Conservation (phyloP, 2,329 filamentous ascomycete species). For the Cladosporium halotolerans region DNA sequence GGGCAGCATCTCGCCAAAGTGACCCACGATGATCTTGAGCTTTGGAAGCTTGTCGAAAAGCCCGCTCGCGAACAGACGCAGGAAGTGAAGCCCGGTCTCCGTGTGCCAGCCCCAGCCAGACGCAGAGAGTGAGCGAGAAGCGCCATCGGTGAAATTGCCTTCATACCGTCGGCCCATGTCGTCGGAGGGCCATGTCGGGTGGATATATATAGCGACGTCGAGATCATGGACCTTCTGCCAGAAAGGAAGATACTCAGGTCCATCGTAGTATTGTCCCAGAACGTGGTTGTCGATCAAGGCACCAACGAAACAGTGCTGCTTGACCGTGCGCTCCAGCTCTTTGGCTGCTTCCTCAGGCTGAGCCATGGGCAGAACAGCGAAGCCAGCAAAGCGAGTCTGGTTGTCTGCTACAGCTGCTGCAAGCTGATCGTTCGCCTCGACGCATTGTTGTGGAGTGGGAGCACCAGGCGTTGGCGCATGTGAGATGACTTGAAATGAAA, state of each 20-base stretch:
- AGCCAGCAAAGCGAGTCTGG: constrained; percentile 27
- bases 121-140: constrained; percentile 32
- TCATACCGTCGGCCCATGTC: constrained; percentile 30
- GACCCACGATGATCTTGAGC: constrained; percentile 51
- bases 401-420: constrained; percentile 25
- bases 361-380: constrained; percentile 30
- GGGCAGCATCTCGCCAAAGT: constrained; percentile 54
- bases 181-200: constrained; percentile 40
- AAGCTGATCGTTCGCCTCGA: constrained; percentile 30
- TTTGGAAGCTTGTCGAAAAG: constrained; percentile 50
- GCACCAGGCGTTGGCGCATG: constrained; percentile 28
- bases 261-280: constrained; percentile 31
- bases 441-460: constrained; percentile 22
- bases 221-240: constrained; percentile 35
- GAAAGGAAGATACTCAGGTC: constrained; percentile 25
- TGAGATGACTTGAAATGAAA: constrained; percentile 32
- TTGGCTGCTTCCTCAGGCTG: constrained; percentile 26
- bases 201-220: constrained; percentile 48
- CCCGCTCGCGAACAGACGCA: constrained; percentile 47
- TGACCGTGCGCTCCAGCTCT: constrained; percentile 30
- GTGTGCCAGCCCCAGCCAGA: constrained; percentile 48
- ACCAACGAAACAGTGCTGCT: constrained; percentile 29
- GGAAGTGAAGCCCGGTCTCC: constrained; percentile 44
- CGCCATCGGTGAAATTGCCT: constrained; percentile 31
- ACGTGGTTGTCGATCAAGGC: constrained; percentile 33